These are phyloP conservation scores for Ustilago lituana DNA, from an alignment of 1,284 basidiomycete species.

Conservation along the genomic window DNA sequence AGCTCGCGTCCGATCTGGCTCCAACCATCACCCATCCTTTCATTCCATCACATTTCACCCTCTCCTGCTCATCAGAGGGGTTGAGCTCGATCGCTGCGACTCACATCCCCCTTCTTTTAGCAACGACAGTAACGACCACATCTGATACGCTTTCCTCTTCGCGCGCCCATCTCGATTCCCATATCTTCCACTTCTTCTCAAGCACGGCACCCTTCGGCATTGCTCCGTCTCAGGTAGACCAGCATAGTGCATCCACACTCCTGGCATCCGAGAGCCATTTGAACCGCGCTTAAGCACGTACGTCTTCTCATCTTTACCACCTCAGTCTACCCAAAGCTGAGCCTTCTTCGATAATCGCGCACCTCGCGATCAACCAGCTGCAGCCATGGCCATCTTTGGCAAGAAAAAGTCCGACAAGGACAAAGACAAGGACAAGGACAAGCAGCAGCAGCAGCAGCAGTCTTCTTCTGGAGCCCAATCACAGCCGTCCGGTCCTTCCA, in stretches of 20 bases:
- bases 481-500: conserved; percentile 18
- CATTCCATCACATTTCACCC: conserved; percentile 7
- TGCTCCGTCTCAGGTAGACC: too few species aligned
- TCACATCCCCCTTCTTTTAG: background rate
- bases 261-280: too few species aligned
- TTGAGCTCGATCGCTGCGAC: conserved; percentile 2
- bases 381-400: conserved; percentile 63
- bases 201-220: too few species aligned
- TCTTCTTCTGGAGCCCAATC: conserved; percentile 5
- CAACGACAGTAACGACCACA: conserved; percentile 10
- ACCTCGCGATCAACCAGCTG: background rate
- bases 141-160: background rate
- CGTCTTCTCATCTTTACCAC: too few species aligned
- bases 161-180: background rate
- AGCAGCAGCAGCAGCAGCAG: too few species aligned
- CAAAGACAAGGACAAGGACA: conserved; percentile 34
- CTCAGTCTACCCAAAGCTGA: too few species aligned
- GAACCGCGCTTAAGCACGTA: too few species aligned
- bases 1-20: background rate
- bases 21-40: background rate
- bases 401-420: conserved; percentile 63
- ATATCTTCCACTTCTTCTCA: too few species aligned
- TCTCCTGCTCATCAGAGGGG: conserved; percentile 7
- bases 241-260: background rate
- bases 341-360: background rate